phyloP scores from a whole-genome alignment of 805 yeast genomes.

The Geotrichum ghanense region DNA sequence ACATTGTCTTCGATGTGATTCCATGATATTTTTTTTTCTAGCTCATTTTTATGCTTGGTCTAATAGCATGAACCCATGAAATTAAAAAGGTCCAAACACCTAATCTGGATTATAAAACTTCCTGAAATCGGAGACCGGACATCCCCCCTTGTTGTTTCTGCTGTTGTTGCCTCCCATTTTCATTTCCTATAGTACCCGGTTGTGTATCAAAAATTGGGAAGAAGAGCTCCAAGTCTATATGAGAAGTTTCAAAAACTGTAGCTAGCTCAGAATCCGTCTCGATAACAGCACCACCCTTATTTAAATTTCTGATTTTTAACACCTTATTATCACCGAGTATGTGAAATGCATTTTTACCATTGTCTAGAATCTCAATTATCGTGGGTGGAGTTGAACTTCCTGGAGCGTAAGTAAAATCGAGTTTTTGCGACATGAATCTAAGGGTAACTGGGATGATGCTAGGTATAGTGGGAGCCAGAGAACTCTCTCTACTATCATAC shows the following conservation, averaged over 20 bases:
- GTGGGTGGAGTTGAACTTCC: conserved; percentile 72
- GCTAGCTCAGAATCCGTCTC: conserved; percentile 38
- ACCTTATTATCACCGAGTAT: conserved; percentile 29
- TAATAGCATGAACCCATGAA: no score
- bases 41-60: no score
- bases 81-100: no score
- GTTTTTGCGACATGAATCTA: conserved; percentile 21
- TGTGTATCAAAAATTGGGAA: conserved; percentile 17
- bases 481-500: background rate
- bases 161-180: background rate
- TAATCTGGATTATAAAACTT: background rate
- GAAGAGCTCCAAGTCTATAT: conserved; percentile 32
- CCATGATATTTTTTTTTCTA: no score
- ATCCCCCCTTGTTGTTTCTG: background rate
- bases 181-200: background rate
- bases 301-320: conserved; percentile 27
- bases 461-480: conserved; percentile 3
- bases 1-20: no score
- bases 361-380: conserved; percentile 61
- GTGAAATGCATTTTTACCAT: conserved; percentile 64
- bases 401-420: conserved; percentile 57
- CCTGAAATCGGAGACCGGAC: background rate
- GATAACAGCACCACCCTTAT: conserved; percentile 22
- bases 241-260: conserved; percentile 30
- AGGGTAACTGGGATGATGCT: conserved; percentile 21